These are phyloP conservation scores for Antrodiella citrinella DNA, from an alignment of 768 basidiomycete genomes.

Conservation along the genomic window DNA sequence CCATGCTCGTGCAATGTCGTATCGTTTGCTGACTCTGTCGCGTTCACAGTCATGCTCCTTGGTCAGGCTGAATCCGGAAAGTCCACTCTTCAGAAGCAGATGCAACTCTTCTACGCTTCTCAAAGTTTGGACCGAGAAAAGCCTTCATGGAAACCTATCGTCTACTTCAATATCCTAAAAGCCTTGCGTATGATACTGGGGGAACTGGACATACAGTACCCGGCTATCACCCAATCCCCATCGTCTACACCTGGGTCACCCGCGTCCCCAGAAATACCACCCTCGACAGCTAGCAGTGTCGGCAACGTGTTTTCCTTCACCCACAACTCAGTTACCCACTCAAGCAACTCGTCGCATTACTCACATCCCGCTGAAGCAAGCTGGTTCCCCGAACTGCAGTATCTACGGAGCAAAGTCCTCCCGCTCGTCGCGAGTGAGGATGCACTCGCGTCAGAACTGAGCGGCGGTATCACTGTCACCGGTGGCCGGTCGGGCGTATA, in stretches of 20 bases:
- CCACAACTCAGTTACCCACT: slow-evolving; percentile 21
- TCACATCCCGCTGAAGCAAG: slow-evolving; percentile 13
- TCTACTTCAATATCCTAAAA: slow-evolving; percentile 50
- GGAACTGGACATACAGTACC: slow-evolving; percentile 56
- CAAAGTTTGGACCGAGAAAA: slow-evolving; percentile 30
- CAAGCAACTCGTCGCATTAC: slow-evolving; percentile 9
- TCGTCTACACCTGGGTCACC: background rate
- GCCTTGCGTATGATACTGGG: slow-evolving; percentile 68
- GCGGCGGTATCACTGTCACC: slow-evolving; percentile 51
- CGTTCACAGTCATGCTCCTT: slow-evolving; percentile 21
- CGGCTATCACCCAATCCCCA: slow-evolving; percentile 20
- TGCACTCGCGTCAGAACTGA: slow-evolving; percentile 59
- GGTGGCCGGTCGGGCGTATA: slow-evolving; percentile 57
- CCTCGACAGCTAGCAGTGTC: slow-evolving; percentile 1
- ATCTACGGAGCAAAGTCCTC: slow-evolving; percentile 47
- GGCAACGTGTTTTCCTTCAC: slow-evolving; percentile 2
- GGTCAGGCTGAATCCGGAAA: slow-evolving; percentile 46
- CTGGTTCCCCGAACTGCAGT: slow-evolving; percentile 38
- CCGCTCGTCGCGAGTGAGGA: slow-evolving; percentile 62
- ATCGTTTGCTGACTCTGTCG: too few relatives aligned
- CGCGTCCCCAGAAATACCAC: slow-evolving; percentile 1
- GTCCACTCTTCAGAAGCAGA: slow-evolving; percentile 79
- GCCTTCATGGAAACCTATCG: slow-evolving; percentile 35
- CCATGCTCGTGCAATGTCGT: too few relatives aligned
- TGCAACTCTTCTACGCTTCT: slow-evolving; percentile 71